Conservation (phyloP, 257 asterid genomes). For the Solanum clarkiae region DNA sequence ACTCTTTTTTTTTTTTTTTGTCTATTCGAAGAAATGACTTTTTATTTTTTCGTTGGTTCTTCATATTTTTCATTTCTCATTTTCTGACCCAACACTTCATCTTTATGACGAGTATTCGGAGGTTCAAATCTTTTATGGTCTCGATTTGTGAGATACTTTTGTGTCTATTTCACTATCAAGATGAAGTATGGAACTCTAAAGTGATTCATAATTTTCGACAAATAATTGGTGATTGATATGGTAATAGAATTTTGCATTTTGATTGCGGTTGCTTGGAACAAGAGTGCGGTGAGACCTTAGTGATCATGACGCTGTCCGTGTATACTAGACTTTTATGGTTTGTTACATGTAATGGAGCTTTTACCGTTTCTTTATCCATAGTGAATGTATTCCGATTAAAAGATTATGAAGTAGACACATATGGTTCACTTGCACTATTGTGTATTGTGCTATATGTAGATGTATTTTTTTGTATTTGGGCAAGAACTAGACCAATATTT, state of each 20-base stretch:
- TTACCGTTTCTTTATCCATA: not conserved
- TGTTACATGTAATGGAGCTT: not conserved
- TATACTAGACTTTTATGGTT: not conserved
- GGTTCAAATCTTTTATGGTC: not conserved
- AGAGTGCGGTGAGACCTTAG: not conserved
- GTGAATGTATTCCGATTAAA: not conserved
- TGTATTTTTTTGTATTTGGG: not conserved
- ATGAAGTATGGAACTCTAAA: not conserved
- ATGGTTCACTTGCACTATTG: not conserved
- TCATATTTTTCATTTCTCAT: too few relatives aligned
- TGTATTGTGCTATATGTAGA: not conserved
- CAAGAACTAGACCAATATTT: not conserved
- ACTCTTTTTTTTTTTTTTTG: too few relatives aligned
- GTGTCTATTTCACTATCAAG: not conserved
- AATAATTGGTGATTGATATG: not conserved
- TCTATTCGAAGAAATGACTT: too few relatives aligned
- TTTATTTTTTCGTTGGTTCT: too few relatives aligned
- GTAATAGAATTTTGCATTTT: not conserved
- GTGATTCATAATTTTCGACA: not conserved
- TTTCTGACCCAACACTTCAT: not conserved
- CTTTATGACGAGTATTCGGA: not conserved
- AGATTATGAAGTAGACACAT: not conserved
- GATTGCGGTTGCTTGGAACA: not conserved
- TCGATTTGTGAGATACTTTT: not conserved
- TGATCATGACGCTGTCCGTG: not conserved